Conservation (phyloP, 225 moss, liverwort and hornwort species). For the Lunularia cruciata region DNA sequence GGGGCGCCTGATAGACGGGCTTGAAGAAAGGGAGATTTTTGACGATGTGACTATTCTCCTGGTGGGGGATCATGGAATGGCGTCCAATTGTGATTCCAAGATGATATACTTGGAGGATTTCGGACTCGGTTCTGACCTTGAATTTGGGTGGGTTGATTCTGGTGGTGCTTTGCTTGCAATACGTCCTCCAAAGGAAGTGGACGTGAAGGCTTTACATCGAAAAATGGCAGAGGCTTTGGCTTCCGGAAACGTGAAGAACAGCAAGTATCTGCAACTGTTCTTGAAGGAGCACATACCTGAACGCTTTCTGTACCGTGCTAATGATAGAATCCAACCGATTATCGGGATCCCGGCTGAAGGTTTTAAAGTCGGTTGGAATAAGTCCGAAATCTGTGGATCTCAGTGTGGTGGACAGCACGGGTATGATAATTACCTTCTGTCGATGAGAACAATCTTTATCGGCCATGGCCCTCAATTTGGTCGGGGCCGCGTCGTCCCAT, state of each 20-base stretch:
- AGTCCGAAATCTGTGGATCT: constrained; percentile 23
- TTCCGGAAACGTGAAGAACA: constrained; percentile 64
- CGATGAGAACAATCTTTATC: constrained; percentile 88
- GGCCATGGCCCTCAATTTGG: constrained; percentile 79
- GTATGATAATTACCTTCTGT: constrained; percentile 72
- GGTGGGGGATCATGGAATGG: constrained; percentile 96
- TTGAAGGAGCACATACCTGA: constrained; percentile 91
- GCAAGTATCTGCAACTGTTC: constrained; percentile 66
- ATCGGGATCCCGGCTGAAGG: constrained; percentile 82
- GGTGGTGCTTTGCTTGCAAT: constrained; percentile 69
- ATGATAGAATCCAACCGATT: constrained; percentile 73
- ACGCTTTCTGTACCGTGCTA: constrained; percentile 58
- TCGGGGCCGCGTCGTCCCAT: constrained; percentile 53
- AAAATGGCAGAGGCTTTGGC: constrained; percentile 60
- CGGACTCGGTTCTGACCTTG: constrained; percentile 47
- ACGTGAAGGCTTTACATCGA: constrained; percentile 45
- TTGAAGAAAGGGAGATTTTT: constrained; percentile 50
- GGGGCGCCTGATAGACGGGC: constrained; percentile 69
- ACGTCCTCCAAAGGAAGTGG: constrained; percentile 66
- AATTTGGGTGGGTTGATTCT: constrained; percentile 60
- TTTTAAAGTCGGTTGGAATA: constrained; percentile 51
- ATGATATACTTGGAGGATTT: constrained; percentile 82
- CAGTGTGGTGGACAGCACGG: constrained; percentile 84
- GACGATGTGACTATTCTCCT: constrained; percentile 79
- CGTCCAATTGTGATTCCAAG: constrained; percentile 56